Evolutionary conservation across 208 protist genomes (phyloP).

Genomic region (Acanthamoeba sp.): DNA sequence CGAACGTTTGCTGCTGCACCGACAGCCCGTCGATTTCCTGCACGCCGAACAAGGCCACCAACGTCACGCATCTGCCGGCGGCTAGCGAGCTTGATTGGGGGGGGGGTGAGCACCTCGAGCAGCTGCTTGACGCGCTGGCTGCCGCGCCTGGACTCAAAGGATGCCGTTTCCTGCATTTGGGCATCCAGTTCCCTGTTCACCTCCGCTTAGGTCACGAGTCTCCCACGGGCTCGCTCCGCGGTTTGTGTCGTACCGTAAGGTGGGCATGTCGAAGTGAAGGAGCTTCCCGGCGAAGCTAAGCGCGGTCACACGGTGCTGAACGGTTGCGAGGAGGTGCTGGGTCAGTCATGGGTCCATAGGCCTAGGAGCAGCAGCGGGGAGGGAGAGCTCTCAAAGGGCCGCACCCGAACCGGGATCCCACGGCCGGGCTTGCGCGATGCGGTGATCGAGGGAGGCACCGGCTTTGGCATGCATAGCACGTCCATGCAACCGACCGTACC

Average conservation of each 20-base stretch:
- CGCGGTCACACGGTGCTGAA: neutral
- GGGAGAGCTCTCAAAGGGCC: neutral
- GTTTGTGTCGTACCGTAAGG: neutral
- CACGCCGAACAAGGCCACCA: neutral
- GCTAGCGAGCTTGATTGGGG: too few relatives aligned
- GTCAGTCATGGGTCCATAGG: neutral
- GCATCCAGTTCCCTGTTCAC: neutral
- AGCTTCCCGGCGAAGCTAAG: conserved; percentile 13
- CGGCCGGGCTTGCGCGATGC: neutral
- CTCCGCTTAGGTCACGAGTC: neutral
- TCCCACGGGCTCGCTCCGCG: neutral
- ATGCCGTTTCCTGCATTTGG: neutral
- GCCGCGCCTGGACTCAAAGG: conserved; percentile 7
- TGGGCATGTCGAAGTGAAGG: conserved; percentile 19
- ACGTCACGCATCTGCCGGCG: too few relatives aligned
- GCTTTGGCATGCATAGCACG: neutral
- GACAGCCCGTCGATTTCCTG: neutral
- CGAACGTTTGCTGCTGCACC: neutral
- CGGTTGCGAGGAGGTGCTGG: too few relatives aligned
- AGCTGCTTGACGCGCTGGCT: conserved; percentile 19
- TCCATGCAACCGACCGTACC: conserved; percentile 1
- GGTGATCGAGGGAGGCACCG: neutral
- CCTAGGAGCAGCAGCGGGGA: neutral
- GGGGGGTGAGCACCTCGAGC: conserved; percentile 4
- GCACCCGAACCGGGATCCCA: neutral